These are phyloP conservation scores for Aspergillus ellipticus DNA, from an alignment of 495 filamentous ascomycete genomes.

Conservation along the genomic window DNA sequence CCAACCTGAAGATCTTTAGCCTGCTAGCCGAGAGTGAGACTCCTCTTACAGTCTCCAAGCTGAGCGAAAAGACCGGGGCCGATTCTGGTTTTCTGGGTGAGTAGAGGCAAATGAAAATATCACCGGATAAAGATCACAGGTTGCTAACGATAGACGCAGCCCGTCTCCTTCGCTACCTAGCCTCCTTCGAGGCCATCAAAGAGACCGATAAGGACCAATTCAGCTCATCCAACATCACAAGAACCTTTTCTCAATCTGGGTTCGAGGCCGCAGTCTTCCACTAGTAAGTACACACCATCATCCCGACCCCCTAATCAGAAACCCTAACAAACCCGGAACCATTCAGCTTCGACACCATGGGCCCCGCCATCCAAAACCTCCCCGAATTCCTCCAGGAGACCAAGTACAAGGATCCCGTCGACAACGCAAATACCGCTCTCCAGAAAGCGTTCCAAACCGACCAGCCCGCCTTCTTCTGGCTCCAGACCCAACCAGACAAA, in stretches of 20 bases:
- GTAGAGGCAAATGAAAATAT: not conserved
- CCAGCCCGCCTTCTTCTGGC: constrained; percentile 37
- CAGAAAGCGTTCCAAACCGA: constrained; percentile 42
- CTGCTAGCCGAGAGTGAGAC: constrained; percentile 20
- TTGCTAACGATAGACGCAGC: not conserved
- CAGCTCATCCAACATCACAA: constrained; percentile 28
- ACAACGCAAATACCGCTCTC: constrained; percentile 31
- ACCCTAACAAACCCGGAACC: not conserved
- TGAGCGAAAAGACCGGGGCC: constrained; percentile 28
- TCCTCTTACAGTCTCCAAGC: constrained; percentile 23
- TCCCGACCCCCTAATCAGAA: not conserved
- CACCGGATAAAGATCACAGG: not conserved
- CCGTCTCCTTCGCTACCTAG: constrained; percentile 41
- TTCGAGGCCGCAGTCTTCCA: constrained; percentile 31
- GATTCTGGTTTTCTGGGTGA: constrained; percentile 28
- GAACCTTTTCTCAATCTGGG: constrained; percentile 22
- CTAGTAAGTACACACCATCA: constrained; percentile 18
- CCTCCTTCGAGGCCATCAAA: constrained; percentile 31
- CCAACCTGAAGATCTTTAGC: constrained; percentile 36
- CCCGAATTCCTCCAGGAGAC: constrained; percentile 39
- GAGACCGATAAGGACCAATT: constrained; percentile 34
- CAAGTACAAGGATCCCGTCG: constrained; percentile 36
- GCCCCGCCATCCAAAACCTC: constrained; percentile 24
- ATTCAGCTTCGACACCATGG: constrained; percentile 32
- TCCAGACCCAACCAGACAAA: constrained; percentile 32